Evolutionary conservation across 768 basidiomycete species (phyloP), one percentile per base, ranked within the genome.

Genomic region (Mycena indigotica): DNA sequence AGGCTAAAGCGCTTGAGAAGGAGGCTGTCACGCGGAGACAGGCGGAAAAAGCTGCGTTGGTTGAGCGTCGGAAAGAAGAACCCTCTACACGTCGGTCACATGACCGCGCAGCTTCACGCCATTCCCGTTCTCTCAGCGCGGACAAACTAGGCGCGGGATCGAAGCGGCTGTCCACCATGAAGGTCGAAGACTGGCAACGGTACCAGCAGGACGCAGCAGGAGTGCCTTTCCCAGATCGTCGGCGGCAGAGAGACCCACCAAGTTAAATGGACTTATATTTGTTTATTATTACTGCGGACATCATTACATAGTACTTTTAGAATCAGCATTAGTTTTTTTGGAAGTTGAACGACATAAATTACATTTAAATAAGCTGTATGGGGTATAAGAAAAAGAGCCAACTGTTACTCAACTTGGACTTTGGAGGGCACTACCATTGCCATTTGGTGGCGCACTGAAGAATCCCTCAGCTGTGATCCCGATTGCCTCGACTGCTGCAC

Each of bases 131-230:
- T 50, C 66, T 83, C 69, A 91, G 86, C 64, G 85, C 81, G 10
- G 83, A 86, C 67, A 81, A 80, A 69, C 76, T 91, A 15, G 63
- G 67, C 13, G 69, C 65, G 23, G 74, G 72, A 16, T 84, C 87
- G 41, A 84, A 82, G 64, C 83, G 88, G 46, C 70, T 87, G 70
- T 91, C 89, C 39, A 84, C 80, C 68, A 71, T 92, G 77, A 91
- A 91, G 69, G 91, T 93, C 38, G 88, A 91, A 70, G 91, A 91
- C 68, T 93, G 91, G 91, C 86, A 90, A 71, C 81, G 82, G 61
- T 80, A 85, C 65, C 91, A 92, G 68, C 77, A 83, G 52, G 66
- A 65, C 58, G 62, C 57, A 8, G 29, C 75, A 12, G 76, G 72
- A 17, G 83, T 88, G 49, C 86, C 86, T 21, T 88, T 88, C 70